These are phyloP conservation scores for Helotiales sp. DNA, from an alignment of 2,329 filamentous ascomycete species.

Conservation along the genomic window DNA sequence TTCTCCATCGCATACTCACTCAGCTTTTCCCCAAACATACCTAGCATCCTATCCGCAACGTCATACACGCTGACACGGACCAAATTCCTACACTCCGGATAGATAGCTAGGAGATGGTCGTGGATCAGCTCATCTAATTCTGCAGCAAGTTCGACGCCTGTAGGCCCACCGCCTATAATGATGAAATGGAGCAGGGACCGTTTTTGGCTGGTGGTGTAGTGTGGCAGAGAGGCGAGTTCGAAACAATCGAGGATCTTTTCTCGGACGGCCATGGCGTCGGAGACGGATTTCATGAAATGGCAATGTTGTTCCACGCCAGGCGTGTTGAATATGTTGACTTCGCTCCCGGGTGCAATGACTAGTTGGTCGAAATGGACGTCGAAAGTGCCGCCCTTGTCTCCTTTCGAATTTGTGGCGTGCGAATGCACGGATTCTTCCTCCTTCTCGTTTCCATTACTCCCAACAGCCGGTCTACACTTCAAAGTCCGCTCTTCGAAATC, in stretches of 20 bases:
- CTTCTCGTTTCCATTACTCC: conserved; percentile 22
- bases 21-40: conserved; percentile 75
- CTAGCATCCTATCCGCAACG: conserved; percentile 72
- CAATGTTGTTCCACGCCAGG: conserved; percentile 81
- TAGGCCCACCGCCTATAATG: conserved; percentile 72
- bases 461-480: conserved; percentile 46
- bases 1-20: conserved; percentile 70
- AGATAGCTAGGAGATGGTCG: conserved; percentile 67
- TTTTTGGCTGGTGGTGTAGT: conserved; percentile 57
- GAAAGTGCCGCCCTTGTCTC: conserved; percentile 38
- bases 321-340: conserved; percentile 73
- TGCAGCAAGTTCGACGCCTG: conserved; percentile 73
- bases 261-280: conserved; percentile 73
- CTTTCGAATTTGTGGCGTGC: conserved; percentile 24
- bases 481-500: conserved; percentile 45
- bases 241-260: conserved; percentile 68
- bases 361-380: conserved; percentile 49
- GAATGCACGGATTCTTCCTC: conserved; percentile 9
- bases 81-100: conserved; percentile 62
- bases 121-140: conserved; percentile 74
- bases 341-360: conserved; percentile 49
- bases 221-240: conserved; percentile 69
- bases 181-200: conserved; percentile 73
- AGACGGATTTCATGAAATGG: conserved; percentile 80
- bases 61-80: conserved; percentile 75